Evolutionary conservation across 179 eudicot genomes (phyloP), one percentile per base, ranked within the genome.

Genomic region (Vitellaria paradoxa): DNA sequence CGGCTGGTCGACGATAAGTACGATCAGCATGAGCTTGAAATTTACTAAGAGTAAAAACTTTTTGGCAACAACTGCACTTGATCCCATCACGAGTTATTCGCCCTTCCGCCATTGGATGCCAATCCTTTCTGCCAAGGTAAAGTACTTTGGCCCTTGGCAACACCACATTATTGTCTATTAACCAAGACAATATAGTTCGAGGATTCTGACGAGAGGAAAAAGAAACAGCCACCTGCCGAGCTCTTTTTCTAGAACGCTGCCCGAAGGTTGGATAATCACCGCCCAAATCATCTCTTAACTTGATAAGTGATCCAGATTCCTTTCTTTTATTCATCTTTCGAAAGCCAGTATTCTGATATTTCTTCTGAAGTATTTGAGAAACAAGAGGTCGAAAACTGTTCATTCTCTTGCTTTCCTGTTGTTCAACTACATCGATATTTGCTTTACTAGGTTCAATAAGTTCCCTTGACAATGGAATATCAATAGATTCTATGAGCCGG

Each of bases 21-120:
- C 89, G 81, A n/a, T 92, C 93, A 76, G 95, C 95, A 90, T 97
- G 99, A 73, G 75, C 84, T 86, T 94, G 93, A 85, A 97, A 97
- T 10, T 81, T 84, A 79, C 82, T 78, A 66, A 97, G 85, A 65
- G 86, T 78, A 79, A 91, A 87, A 68, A 83, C 70, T 18, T 69
- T 50, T 18, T 79, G 77, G 82, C 99, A 97, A 80, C 98, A 97
- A 72, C 63, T 84, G 81, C 99, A 97, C 83, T 68, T 89, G 74
- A 97, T 94, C 65, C 99, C 99, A 20, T 90, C 83, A 70, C 88
- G 87, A 47, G 87, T 81, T 73, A 94, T 74, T 60, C 79, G 65
- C 52, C 99, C 99, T 82, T 86, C 93, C 46, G 76, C 82, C 77
- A 82, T 52, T 26, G 79, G 62, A 26, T 42, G 37, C 20, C 63